Evolutionary conservation across 2,329 filamentous ascomycete genomes (phyloP).

Genomic region (Aspergillus candidus): DNA sequence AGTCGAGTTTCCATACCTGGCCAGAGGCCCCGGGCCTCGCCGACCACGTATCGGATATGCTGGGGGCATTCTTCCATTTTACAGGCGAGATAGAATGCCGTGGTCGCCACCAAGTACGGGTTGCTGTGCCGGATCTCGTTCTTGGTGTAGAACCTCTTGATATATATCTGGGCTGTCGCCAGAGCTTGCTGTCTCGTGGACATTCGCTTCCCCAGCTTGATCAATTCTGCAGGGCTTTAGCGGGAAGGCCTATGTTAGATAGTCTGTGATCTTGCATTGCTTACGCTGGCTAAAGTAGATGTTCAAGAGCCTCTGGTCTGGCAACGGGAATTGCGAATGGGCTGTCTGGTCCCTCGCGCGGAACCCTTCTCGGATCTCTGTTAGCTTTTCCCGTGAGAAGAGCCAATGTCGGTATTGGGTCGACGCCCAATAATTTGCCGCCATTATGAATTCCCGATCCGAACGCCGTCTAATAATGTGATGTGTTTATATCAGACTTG

Average conservation of each 20-base stretch:
- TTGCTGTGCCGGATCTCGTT: slow-evolving; percentile 91
- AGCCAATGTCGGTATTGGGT: slow-evolving; percentile 88
- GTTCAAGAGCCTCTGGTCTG: slow-evolving; percentile 72
- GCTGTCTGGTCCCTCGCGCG: slow-evolving; percentile 69
- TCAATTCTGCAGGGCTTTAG: slow-evolving; percentile 55
- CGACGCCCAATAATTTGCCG: slow-evolving; percentile 94
- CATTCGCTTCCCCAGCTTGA: slow-evolving; percentile 76
- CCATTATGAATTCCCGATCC: slow-evolving; percentile 52
- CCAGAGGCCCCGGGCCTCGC: slow-evolving; percentile 80
- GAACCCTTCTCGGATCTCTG: slow-evolving; percentile 66
- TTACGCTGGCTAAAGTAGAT: slow-evolving; percentile 89
- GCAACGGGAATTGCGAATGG: slow-evolving; percentile 73
- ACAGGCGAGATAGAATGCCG: slow-evolving; percentile 87
- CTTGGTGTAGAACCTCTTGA: slow-evolving; percentile 87
- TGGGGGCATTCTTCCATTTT: slow-evolving; percentile 98
- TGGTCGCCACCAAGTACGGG: slow-evolving; percentile 87
- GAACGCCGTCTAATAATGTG: too few relatives aligned
- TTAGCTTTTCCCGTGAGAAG: slow-evolving; percentile 75
- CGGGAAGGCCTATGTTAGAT: neutral
- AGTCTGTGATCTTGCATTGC: slow-evolving; percentile 24
- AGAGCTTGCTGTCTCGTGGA: slow-evolving; percentile 83
- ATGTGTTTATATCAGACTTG: too few relatives aligned
- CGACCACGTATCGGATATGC: slow-evolving; percentile 85
- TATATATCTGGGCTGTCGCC: slow-evolving; percentile 89
- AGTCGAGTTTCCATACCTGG: slow-evolving; percentile 47